Evolutionary conservation across 345 rosid species (phyloP), one percentile per base, ranked within the genome.

Genomic region (Schrenkiella parvula): DNA sequence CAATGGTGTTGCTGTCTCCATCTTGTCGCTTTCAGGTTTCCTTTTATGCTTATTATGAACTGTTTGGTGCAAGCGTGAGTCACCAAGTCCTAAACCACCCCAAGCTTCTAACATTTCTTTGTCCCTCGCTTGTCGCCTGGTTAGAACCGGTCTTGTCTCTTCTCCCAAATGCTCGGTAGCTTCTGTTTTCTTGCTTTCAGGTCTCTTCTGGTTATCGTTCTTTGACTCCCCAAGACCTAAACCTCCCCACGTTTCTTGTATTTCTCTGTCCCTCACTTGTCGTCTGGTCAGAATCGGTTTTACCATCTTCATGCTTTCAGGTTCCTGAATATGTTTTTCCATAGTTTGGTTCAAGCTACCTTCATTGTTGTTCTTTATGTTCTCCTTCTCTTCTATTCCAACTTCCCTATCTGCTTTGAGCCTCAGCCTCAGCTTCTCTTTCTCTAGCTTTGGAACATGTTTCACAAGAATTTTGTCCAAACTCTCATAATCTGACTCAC

Each of bases 161-260:
- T 75, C 85, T 50, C 46, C 79, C 19, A 78, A 52, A 53, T 80
- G 65, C 41, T 68, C 69, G 8, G 70, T 71, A 13, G 66, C 70
- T 47, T 70, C 75, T 28, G 60, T 38, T 62, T 89, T 91, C 80
- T 89, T 88, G 77, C 69, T 88, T 54, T 88, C 95, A 1, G 88
- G 76, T 73, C 78, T 88, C 37, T 87, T 77, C 69, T 86, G 42
- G 86, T 83, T 78, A 85, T 62, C 38, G 51, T 17, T 46, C 82
- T 80, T 76, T 73, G 84, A 51, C 79, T 95, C 75, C 79, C 88
- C 95, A 52, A 95, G 86, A 47, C 93, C 83, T 51, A 95, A 65
- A 43, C 97, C 97, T 71, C 92, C 96, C 98, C 98, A 90, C 35
- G 90, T 81, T 79, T 88, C 96, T 73, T 76, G 85, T 78, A 90